phyloP scores from a whole-genome alignment of 148 eudicot genomes.

The Drosera capensis region DNA sequence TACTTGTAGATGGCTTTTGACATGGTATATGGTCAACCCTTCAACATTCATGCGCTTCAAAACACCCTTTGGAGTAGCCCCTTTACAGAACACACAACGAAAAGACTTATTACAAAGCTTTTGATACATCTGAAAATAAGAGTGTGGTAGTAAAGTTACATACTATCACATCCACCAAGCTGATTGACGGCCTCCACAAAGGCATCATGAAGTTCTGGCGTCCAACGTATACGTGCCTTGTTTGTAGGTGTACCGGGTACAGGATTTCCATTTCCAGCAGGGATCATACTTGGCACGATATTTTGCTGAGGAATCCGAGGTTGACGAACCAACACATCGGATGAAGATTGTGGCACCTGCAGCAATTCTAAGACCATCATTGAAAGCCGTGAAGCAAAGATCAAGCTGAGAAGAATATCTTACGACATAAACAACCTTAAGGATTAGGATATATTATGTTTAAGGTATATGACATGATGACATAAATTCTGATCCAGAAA shows the following conservation, averaged over 20 bases:
- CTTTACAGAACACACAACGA: slow-evolving; percentile 15
- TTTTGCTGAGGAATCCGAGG: slow-evolving; percentile 18
- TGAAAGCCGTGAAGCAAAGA: neutral
- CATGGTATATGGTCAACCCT: slow-evolving; percentile 68
- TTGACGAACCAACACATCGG: slow-evolving; percentile 13
- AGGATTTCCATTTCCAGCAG: slow-evolving; percentile 19
- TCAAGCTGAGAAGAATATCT: neutral
- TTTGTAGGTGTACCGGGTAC: slow-evolving; percentile 18
- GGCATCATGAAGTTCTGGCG: slow-evolving; percentile 71
- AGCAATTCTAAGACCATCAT: neutral
- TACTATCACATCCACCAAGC: slow-evolving; percentile 76
- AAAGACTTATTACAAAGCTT: neutral
- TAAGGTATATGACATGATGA: no score
- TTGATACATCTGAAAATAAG: neutral
- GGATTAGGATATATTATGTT: neutral
- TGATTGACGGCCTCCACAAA: slow-evolving; percentile 73
- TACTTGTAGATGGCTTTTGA: slow-evolving; percentile 80
- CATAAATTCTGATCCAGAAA: no score
- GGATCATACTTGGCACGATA: slow-evolving; percentile 22
- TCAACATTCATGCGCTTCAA: slow-evolving; percentile 64
- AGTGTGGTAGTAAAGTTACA: slow-evolving; percentile 1
- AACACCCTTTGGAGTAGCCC: slow-evolving; percentile 75
- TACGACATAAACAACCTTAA: neutral
- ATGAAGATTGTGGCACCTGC: slow-evolving; percentile 22
- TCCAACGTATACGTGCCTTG: slow-evolving; percentile 87